Evolutionary conservation across 2,329 filamentous ascomycete genomes (phyloP), one percentile per base, ranked within the genome.

Genomic region (Fusarium stilboides): DNA sequence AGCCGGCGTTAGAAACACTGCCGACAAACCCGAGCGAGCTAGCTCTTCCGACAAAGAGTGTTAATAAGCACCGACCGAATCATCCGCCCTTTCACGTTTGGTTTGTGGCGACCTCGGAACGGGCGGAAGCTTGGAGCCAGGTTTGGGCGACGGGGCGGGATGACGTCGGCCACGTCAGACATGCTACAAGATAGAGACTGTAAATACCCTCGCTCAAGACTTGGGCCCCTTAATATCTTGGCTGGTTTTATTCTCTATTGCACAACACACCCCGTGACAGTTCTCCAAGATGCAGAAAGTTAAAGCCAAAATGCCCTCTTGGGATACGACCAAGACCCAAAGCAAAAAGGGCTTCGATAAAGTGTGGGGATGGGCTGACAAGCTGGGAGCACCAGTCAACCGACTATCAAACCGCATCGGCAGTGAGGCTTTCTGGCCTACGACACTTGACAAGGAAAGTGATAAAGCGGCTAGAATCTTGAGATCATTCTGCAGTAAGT

Each of bases 391-490:
- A 3, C 93, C 94, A 2, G 88, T 97, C 74, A 97, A 97, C 76
- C 87, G 87, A 47, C 78, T 97, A 15, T 92, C 91, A 24, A 94
- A 97, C 80, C 92, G 91, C 77, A 85, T 97, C 50, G 94, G 94
- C 26, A 81, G 80, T 37, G 94, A 97, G 79, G 91, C 92, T 5
- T 97, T 97, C 78, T 93, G 94, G 90, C 94, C 94, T 3, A 93
- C 91, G 51, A 91, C 91, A 1, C 84, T 97, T 70, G 94, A 97
- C 75, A 93, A 93, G 77, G 94, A 97, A 82, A 92, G 91, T 73
- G 93, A 97, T 78, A 97, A 97, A 82, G 93, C 93, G 1, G 94
- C 94, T 22, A 85, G 93, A 17, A 97, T 97, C 40, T 78, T 97
- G 44, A 88, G 89, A 74, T 93, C 90, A 68, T 97, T 97, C 78